Conservation (phyloP, 2,329 filamentous ascomycete genomes). For the Xylaria sp. region DNA sequence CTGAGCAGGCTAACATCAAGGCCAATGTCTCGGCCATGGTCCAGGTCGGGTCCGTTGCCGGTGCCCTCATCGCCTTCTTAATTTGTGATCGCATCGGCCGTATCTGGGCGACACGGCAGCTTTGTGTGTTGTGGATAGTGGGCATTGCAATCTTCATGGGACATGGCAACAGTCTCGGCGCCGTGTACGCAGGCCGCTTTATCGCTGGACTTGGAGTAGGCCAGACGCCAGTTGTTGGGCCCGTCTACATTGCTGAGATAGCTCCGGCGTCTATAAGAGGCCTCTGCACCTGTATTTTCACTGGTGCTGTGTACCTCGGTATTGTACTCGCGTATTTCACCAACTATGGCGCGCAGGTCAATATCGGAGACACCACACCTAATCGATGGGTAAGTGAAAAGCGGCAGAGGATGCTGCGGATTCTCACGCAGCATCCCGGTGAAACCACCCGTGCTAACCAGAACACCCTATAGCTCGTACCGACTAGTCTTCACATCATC, state of each 20-base stretch:
- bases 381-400: constrained; percentile 59
- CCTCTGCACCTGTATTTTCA: constrained; percentile 78
- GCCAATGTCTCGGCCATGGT: constrained; percentile 85
- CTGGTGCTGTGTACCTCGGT: constrained; percentile 78
- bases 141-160: constrained; percentile 70
- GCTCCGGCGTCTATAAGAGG: constrained; percentile 76
- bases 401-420: neutral
- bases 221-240: constrained; percentile 74
- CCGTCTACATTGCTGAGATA: constrained; percentile 79
- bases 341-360: constrained; percentile 69
- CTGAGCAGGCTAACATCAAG: constrained; percentile 73
- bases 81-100: constrained; percentile 71
- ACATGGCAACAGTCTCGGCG: constrained; percentile 63
- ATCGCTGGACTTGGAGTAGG: constrained; percentile 74
- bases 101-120: constrained; percentile 69
- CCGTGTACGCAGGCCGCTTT: constrained; percentile 73
- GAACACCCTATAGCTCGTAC: constrained; percentile 65
- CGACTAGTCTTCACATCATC: constrained; percentile 80
- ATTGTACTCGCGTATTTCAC: constrained; percentile 84
- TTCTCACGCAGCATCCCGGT: neutral
- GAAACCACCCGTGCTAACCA: constrained; percentile 12
- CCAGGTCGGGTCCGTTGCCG: constrained; percentile 79
- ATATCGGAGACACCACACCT: constrained; percentile 59
- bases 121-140: constrained; percentile 67
- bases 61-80: constrained; percentile 72